Evolutionary conservation across 129 eudicot species (phyloP).

Genomic region (Tanacetum coccineum): DNA sequence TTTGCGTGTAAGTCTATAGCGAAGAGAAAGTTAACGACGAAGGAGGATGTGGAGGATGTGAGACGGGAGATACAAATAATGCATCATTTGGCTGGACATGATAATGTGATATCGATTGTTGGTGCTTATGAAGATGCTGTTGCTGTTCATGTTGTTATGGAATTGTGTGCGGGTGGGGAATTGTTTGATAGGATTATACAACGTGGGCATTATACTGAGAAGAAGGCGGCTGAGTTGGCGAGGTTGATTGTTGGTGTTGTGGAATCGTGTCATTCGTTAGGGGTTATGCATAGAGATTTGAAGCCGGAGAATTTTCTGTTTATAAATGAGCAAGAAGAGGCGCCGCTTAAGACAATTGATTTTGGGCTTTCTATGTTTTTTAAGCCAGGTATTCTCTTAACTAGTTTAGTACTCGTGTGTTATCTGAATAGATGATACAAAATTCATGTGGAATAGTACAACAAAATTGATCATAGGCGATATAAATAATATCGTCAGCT

Average conservation of each 20-base stretch:
- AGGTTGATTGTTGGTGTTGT: constrained; percentile 81
- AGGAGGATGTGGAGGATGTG: constrained; percentile 93
- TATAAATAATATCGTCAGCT: background rate
- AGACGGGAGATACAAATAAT: constrained; percentile 95
- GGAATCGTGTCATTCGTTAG: constrained; percentile 81
- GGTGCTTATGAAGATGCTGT: constrained; percentile 94
- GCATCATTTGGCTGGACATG: constrained; percentile 91
- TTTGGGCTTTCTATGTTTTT: constrained; percentile 91
- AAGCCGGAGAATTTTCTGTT: constrained; percentile 93
- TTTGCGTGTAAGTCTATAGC: constrained; percentile 85
- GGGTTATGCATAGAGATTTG: constrained; percentile 93
- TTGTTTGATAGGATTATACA: constrained; percentile 86
- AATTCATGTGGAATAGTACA: constrained; percentile 15
- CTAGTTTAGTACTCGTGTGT: background rate
- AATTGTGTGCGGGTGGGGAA: constrained; percentile 90
- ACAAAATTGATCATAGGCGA: constrained; percentile 6
- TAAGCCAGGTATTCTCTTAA: constrained; percentile 54
- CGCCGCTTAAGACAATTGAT: constrained; percentile 80
- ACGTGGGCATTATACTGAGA: constrained; percentile 83
- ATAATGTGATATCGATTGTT: constrained; percentile 63
- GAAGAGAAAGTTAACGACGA: constrained; percentile 67
- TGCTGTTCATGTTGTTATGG: constrained; percentile 90
- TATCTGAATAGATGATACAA: background rate
- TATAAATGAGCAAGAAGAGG: constrained; percentile 60
- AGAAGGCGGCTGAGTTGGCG: constrained; percentile 89